Conservation (phyloP, 2,329 filamentous ascomycete genomes). For the Ascochyta pisi region DNA sequence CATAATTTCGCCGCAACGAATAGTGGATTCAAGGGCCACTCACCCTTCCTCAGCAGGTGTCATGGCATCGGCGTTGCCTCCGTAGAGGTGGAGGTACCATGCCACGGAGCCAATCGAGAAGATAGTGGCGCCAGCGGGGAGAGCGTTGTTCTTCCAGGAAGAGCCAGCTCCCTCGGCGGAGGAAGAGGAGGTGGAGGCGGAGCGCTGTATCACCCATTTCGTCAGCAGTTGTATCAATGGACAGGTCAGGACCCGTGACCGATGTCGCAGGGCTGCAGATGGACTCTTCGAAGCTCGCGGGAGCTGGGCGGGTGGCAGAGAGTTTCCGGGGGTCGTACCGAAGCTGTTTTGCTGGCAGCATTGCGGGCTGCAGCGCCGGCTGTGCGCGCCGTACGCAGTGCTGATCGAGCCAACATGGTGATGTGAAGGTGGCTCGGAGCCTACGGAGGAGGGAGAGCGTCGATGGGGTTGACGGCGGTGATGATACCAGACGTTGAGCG, state of each 20-base stretch:
- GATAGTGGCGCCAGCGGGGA: slow-evolving; percentile 84
- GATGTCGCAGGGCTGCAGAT: slow-evolving; percentile 24
- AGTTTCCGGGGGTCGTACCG: slow-evolving; percentile 51
- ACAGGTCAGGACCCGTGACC: slow-evolving; percentile 22
- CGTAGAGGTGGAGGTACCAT: slow-evolving; percentile 98
- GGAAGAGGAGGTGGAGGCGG: slow-evolving; percentile 61
- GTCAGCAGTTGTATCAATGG: slow-evolving; percentile 44
- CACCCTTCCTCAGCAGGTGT: slow-evolving; percentile 98
- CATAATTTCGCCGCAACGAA: slow-evolving; percentile 32
- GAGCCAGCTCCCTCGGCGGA: slow-evolving; percentile 74
- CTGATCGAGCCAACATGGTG: slow-evolving; percentile 93
- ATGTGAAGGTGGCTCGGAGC: slow-evolving; percentile 48
- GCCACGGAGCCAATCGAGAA: slow-evolving; percentile 87
- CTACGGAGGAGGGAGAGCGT: slow-evolving; percentile 41
- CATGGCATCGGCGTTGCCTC: slow-evolving; percentile 84
- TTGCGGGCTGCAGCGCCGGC: slow-evolving; percentile 81
- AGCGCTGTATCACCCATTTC: slow-evolving; percentile 54
- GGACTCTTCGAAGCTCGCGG: slow-evolving; percentile 35
- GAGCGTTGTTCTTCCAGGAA: slow-evolving; percentile 82
- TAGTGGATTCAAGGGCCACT: slow-evolving; percentile 57
- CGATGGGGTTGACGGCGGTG: slow-evolving; percentile 46
- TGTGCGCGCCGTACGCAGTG: slow-evolving; percentile 86
- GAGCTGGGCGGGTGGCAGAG: slow-evolving; percentile 31
- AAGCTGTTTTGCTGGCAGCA: slow-evolving; percentile 55
- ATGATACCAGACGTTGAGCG: slow-evolving; percentile 31